Conservation (phyloP, 352 stramenopile species). For the Phytophthora aleatoria region DNA sequence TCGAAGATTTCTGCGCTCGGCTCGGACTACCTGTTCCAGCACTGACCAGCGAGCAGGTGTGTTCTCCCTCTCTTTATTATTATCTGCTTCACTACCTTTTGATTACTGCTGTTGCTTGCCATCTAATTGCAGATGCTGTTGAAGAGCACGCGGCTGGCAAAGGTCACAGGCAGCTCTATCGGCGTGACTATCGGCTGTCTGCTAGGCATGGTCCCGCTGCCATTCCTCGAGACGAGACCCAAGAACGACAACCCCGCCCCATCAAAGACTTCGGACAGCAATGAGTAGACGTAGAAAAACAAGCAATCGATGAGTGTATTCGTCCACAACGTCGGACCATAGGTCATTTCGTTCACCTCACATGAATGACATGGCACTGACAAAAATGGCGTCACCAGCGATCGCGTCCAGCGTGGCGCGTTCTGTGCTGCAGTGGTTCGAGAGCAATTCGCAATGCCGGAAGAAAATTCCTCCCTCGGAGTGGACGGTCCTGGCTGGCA, state of each 20-base stretch:
- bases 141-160: conserved; percentile 65
- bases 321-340: background rate
- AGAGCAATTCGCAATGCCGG: conserved; percentile 42
- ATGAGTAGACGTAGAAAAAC: conserved; percentile 7
- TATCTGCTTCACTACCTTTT: no score
- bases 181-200: conserved; percentile 80
- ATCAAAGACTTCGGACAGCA: background rate
- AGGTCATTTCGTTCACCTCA: conserved; percentile 13
- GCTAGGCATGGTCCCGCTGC: conserved; percentile 72
- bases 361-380: conserved; percentile 13
- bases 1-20: conserved; percentile 76
- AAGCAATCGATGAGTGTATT: background rate
- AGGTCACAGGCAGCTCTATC: conserved; percentile 67
- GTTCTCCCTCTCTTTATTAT: background rate
- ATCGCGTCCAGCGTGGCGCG: conserved; percentile 39
- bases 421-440: conserved; percentile 70
- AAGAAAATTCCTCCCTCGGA: conserved; percentile 64
- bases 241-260: conserved; percentile 8
- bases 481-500: conserved; percentile 68
- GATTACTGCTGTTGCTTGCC: background rate
- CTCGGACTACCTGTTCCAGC: conserved; percentile 63
- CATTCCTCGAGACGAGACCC: conserved; percentile 74
- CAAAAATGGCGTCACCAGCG: conserved; percentile 22
- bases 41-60: conserved; percentile 70
- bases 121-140: conserved; percentile 55